These are phyloP conservation scores for Quercus rubra DNA, from an alignment of 306 rosid genomes.

Conservation along the genomic window DNA sequence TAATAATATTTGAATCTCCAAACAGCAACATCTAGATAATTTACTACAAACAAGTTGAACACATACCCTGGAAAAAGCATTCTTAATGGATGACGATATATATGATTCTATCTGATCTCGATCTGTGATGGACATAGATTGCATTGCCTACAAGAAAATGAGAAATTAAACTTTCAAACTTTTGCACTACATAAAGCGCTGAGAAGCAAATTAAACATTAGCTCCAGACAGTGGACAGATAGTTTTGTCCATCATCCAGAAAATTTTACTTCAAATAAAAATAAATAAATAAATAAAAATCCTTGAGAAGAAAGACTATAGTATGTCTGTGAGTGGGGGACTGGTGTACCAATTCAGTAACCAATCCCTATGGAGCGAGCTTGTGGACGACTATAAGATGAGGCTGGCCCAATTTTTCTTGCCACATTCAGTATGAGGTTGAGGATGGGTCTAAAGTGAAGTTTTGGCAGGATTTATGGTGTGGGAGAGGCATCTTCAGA, in stretches of 20 bases:
- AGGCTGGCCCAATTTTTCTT: no score
- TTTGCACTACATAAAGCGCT: background rate
- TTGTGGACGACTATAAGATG: no score
- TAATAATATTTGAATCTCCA: conserved; percentile 14
- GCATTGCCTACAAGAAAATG: conserved; percentile 49
- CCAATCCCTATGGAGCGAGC: no score
- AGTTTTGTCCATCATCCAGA: background rate
- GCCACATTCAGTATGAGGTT: no score
- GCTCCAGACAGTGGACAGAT: background rate
- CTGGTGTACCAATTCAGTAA: no score
- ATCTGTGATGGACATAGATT: conserved; percentile 63
- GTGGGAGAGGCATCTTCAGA: no score
- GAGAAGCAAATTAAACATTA: background rate
- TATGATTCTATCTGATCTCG: conserved; percentile 91
- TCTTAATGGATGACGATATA: conserved; percentile 69
- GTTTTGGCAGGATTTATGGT: no score
- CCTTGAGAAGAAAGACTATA: conserved; percentile 13
- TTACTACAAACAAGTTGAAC: conserved; percentile 13
- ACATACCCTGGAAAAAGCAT: conserved; percentile 86
- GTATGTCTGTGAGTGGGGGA: no score
- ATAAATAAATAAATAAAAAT: conserved; percentile 7
- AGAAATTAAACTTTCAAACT: conserved; percentile 18
- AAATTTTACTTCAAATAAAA: background rate
- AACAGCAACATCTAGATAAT: conserved; percentile 18
- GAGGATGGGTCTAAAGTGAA: no score